Conservation (phyloP, 106 monocot species). For the Dioscorea zingiberensis region DNA sequence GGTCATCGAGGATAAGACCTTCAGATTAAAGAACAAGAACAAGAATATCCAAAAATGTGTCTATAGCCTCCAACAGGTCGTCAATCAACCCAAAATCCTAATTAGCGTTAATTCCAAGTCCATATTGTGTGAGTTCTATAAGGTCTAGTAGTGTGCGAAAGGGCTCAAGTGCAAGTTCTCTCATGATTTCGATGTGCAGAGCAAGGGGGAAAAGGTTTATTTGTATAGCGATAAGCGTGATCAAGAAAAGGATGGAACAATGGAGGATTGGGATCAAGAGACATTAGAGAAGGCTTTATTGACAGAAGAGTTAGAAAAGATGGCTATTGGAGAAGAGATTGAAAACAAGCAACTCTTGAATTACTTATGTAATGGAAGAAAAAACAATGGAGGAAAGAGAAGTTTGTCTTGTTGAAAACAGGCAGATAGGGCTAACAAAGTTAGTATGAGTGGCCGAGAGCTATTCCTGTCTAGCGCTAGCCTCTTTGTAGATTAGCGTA, state of each 20-base stretch:
- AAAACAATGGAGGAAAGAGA: constrained; percentile 85
- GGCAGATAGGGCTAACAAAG: constrained; percentile 96
- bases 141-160: constrained; percentile 81
- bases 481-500: constrained; percentile 90
- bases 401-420: constrained; percentile 57
- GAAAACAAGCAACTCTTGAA: constrained; percentile 88
- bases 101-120: constrained; percentile 95
- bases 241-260: constrained; percentile 39
- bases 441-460: constrained; percentile 99
- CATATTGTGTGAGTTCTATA: constrained; percentile 93
- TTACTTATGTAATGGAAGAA: constrained; percentile 83
- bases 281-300: constrained; percentile 93
- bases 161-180: constrained; percentile 98
- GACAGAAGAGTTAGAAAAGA: constrained; percentile 78
- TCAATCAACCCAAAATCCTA: constrained; percentile 90
- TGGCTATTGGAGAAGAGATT: constrained; percentile 90
- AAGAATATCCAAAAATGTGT: constrained; percentile 98
- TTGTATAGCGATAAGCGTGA: constrained; percentile 91
- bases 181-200: constrained; percentile 89
- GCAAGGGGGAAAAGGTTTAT: constrained; percentile 96
- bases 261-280: constrained; percentile 98
- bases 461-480: constrained; percentile 84
- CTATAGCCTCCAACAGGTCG: constrained; percentile 68
- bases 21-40: constrained; percentile 97
- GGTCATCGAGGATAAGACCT: constrained; percentile 95